phyloP scores from a whole-genome alignment of 1,284 basidiomycete species.

The Inonotus obliquus region DNA sequence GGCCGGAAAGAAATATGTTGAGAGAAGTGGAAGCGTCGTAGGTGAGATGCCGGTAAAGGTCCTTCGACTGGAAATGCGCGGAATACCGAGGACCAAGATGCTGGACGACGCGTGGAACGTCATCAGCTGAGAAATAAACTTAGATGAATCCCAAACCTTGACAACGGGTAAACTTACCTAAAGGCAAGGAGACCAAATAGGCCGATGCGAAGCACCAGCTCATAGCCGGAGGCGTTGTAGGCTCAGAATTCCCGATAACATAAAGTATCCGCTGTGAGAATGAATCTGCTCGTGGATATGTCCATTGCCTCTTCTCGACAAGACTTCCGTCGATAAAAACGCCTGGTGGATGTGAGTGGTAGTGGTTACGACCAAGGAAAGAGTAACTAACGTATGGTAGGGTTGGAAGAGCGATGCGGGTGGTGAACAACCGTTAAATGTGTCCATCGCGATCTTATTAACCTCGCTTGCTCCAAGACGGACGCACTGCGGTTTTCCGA shows the following conservation, averaged over 20 bases:
- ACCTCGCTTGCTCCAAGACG: slow-evolving; percentile 40
- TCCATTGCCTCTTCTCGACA: slow-evolving; percentile 53
- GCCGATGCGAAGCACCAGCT: slow-evolving; percentile 71
- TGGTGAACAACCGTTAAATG: slow-evolving; percentile 64
- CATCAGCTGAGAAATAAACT: slow-evolving; percentile 42
- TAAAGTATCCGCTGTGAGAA: slow-evolving; percentile 38
- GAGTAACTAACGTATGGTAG: slow-evolving; percentile 53
- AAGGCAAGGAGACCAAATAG: slow-evolving; percentile 53
- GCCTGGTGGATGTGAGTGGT: slow-evolving; percentile 36
- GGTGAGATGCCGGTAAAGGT: slow-evolving; percentile 65
- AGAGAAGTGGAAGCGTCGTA: slow-evolving; percentile 75
- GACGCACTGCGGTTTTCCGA: slow-evolving; percentile 35
- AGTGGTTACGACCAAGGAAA: not conserved
- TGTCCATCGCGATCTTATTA: slow-evolving; percentile 58
- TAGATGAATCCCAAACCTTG: not conserved
- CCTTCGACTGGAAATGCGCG: slow-evolving; percentile 61
- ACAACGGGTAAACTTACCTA: slow-evolving; percentile 41
- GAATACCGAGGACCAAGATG: slow-evolving; percentile 73
- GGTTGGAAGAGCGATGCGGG: slow-evolving; percentile 48
- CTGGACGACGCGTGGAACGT: slow-evolving; percentile 63
- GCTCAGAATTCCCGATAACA: slow-evolving; percentile 46
- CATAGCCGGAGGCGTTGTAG: slow-evolving; percentile 31
- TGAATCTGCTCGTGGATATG: slow-evolving; percentile 51
- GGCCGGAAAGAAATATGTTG: slow-evolving; percentile 55
- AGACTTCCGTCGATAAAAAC: slow-evolving; percentile 69